phyloP scores from a whole-genome alignment of 257 asterid genomes.

The Lithospermum erythrorhizon region DNA sequence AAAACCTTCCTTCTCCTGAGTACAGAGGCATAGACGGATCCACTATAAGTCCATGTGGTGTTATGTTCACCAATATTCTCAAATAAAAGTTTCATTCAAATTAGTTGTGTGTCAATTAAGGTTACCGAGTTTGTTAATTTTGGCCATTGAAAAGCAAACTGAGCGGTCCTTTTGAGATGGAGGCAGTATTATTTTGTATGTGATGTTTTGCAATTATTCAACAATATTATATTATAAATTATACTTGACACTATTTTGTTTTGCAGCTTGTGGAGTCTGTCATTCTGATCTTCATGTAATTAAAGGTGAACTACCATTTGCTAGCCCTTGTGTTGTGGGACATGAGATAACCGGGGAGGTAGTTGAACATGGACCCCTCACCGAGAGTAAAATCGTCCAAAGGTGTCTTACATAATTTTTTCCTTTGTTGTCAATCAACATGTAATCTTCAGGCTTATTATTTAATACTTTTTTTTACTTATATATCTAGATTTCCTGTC shows the following conservation, averaged over 20 bases:
- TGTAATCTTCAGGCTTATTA: background rate
- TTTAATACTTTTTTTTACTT: background rate
- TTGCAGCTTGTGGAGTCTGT: conserved; percentile 99
- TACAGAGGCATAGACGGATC: too few relatives aligned
- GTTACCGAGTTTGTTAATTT: too few relatives aligned
- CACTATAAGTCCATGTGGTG: too few relatives aligned
- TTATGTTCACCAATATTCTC: too few relatives aligned
- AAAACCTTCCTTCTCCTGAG: background rate
- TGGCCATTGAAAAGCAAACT: too few relatives aligned
- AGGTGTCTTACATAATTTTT: conserved; percentile 33
- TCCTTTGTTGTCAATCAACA: background rate
- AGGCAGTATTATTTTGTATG: too few relatives aligned
- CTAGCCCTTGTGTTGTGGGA: conserved; percentile 91
- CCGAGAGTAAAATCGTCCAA: conserved; percentile 52
- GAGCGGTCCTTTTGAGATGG: too few relatives aligned
- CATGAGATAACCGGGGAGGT: conserved; percentile 99
- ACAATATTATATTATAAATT: background rate
- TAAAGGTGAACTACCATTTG: conserved; percentile 92
- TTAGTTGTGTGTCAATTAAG: too few relatives aligned
- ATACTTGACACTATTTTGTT: background rate
- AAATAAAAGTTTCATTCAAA: too few relatives aligned
- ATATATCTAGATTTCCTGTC: conserved; percentile 48
- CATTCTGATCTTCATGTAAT: conserved; percentile 95
- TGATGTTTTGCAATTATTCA: background rate
- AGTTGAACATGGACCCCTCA: conserved; percentile 75